Evolutionary conservation across 75 land plant species (phyloP), one percentile per base, ranked within the genome.

Genomic region (Sequoia sempervirens): DNA sequence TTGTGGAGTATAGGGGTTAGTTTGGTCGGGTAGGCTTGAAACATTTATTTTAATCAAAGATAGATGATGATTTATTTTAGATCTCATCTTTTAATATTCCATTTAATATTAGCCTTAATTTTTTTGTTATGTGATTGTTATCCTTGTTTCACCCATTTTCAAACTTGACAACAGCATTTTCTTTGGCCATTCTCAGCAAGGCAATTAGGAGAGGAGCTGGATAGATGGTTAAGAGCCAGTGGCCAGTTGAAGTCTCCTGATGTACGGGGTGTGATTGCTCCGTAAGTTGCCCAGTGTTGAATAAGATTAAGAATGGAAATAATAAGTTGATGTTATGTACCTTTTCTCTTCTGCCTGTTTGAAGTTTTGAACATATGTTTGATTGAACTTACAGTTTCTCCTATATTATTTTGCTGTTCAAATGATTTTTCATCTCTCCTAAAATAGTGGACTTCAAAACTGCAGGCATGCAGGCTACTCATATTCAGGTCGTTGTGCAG

Each of bases 381-480:
- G 61, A n/a, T 74, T 14, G 6, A 45, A 15, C 32, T 30, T 5
- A 30, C 26, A 46, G 45, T 38, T 66, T 75, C 15, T 37, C 41
- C 20, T 68, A 68, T 47, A 37, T 3, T 9, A 56, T 34, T 56
- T 53, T 23, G 12, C 47, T 83, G 34, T 46, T 79, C 75, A 66
- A 58, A 85, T 26, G 69, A 75, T 41, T 34, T 1, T 45, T 69
- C 46, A 32, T 30, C 45, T 46, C 20, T 32, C 70, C 54, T 52
- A 18, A 41, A 45, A 11, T 8, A 64, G 86, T 75, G 79, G 34
- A 81, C 15, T 80, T 83, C 54, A 30, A 45, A 80, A 82, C 11
- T 83, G 18, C 91, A 97, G 99, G 84, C 99, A 97, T 90, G 99
- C 99, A 68, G 99, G 99, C 73, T 97, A 97, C 81, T 94, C 99